These are phyloP conservation scores for Yarrowia porcina DNA, from an alignment of 805 yeast species.

Conservation along the genomic window DNA sequence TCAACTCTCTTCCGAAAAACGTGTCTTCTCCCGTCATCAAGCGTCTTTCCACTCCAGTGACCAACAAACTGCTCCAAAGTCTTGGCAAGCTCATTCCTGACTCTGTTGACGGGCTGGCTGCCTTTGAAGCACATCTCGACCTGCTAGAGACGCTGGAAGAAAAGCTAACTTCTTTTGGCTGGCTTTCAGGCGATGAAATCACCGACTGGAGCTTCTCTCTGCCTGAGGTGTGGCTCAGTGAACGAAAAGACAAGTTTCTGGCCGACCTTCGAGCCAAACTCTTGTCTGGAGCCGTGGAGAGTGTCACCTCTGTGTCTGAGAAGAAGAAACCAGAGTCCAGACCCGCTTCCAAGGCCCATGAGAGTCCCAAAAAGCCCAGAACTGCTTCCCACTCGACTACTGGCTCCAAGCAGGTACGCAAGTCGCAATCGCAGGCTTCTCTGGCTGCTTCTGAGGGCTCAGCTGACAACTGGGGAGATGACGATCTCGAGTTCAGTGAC, in stretches of 20 bases:
- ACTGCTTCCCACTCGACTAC: neutral
- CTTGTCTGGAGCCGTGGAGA: constrained; percentile 2
- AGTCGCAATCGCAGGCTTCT: neutral
- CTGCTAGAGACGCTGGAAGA: constrained; percentile 28
- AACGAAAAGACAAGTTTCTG: constrained; percentile 28
- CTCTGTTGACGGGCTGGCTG: constrained; percentile 25
- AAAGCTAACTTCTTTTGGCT: constrained; percentile 25
- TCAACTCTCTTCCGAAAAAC: neutral
- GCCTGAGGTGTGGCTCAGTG: constrained; percentile 30
- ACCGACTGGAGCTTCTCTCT: constrained; percentile 29
- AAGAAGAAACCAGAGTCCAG: neutral
- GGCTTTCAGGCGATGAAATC: constrained; percentile 30
- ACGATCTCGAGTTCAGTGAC: constrained; percentile 31
- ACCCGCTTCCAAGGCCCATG: neutral
- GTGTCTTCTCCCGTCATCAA: neutral
- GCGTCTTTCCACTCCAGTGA: constrained; percentile 14
- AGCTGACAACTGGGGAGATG: constrained; percentile 28
- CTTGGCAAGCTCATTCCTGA: constrained; percentile 29
- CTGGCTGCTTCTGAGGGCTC: constrained; percentile 3
- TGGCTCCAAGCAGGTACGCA: neutral
- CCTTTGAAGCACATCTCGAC: constrained; percentile 27
- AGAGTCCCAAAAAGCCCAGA: neutral
- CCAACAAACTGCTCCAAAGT: neutral
- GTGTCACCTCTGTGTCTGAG: neutral
- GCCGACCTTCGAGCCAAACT: constrained; percentile 27